phyloP scores from a whole-genome alignment of 2,329 filamentous ascomycete species.

The Clonostachys solani region DNA sequence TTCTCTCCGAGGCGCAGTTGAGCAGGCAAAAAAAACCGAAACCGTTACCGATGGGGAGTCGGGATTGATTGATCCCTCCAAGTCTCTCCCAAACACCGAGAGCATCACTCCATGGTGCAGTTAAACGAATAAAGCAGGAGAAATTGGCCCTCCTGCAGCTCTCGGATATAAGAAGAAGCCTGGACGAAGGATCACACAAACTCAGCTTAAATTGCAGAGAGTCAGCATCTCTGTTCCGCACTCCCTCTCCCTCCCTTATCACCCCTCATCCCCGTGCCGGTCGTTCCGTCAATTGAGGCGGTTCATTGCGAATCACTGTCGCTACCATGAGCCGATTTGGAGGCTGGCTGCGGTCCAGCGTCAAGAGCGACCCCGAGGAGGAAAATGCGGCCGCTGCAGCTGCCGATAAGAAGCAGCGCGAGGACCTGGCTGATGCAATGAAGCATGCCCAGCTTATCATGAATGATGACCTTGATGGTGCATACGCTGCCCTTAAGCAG shows the following conservation, averaged over 20 bases:
- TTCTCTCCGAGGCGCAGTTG: too few relatives aligned
- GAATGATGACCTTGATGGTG: constrained; percentile 85
- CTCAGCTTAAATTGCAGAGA: too few relatives aligned
- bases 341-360: constrained; percentile 45
- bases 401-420: constrained; percentile 37
- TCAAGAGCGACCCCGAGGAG: constrained; percentile 22
- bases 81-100: not conserved
- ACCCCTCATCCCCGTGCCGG: not conserved
- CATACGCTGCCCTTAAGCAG: constrained; percentile 67
- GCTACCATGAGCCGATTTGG: constrained; percentile 40
- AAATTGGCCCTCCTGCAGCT: too few relatives aligned
- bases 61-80: too few relatives aligned
- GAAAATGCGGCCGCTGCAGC: constrained; percentile 15
- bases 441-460: constrained; percentile 69
- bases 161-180: too few relatives aligned
- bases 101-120: too few relatives aligned
- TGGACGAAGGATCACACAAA: too few relatives aligned
- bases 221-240: not conserved
- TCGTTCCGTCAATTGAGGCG: not conserved
- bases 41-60: too few relatives aligned
- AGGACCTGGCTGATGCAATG: constrained; percentile 57
- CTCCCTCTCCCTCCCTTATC: not conserved
- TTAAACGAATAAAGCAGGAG: too few relatives aligned
- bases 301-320: not conserved
- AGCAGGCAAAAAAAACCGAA: too few relatives aligned